Conservation (phyloP, 2,329 filamentous ascomycete species). For the Ceratocystiopsis sp. region DNA sequence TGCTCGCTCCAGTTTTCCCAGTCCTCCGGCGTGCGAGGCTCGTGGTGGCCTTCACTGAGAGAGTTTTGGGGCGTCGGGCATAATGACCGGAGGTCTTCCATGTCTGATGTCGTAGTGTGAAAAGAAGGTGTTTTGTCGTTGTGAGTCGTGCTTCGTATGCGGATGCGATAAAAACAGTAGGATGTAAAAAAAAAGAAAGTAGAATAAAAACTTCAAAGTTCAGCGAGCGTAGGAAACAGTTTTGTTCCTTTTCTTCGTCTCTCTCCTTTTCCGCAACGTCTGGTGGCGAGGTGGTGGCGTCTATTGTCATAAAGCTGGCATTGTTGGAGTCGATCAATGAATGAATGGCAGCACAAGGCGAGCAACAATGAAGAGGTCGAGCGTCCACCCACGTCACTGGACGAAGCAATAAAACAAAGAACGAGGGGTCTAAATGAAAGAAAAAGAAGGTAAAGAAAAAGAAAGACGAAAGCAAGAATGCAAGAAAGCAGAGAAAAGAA, state of each 20-base stretch:
- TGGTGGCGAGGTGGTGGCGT: too few species aligned
- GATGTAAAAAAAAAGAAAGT: neutral
- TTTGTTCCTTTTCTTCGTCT: too few species aligned
- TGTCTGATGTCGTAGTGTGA: conserved; percentile 1
- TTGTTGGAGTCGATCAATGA: conserved; percentile 1
- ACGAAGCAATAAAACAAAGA: conserved; percentile 4
- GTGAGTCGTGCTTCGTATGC: neutral
- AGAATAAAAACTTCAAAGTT: neutral
- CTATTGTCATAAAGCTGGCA: conserved; percentile 2
- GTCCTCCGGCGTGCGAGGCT: conserved; percentile 17
- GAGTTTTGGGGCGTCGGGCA: conserved; percentile 9
- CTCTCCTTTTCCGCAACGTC: too few species aligned
- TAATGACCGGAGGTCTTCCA: conserved; percentile 12
- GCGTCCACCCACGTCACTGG: too few species aligned
- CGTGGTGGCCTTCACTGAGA: conserved; percentile 5
- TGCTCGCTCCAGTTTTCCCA: conserved; percentile 39
- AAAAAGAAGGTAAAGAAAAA: neutral
- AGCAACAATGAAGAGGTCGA: neutral
- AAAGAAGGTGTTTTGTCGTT: neutral
- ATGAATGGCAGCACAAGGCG: neutral
- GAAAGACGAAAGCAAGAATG: neutral
- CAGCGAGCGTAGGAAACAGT: too few species aligned
- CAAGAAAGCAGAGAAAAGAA: conserved; percentile 1
- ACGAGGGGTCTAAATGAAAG: neutral
- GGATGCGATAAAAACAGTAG: neutral